Conservation (phyloP, 495 filamentous ascomycete genomes). For the Xylaria bambusicola region DNA sequence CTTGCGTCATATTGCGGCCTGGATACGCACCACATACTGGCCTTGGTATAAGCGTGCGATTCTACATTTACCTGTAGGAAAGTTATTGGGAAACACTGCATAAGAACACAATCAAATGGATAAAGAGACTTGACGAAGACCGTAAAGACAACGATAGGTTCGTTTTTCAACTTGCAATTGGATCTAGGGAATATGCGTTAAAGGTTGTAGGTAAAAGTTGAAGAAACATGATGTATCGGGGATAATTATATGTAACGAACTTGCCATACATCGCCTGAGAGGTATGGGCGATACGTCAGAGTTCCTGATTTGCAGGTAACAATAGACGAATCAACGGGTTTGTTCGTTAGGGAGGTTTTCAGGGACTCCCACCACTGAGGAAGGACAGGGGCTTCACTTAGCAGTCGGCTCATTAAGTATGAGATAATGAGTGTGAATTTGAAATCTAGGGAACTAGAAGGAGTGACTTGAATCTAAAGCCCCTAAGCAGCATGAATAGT, state of each 20-base stretch:
- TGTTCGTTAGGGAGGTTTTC: neutral
- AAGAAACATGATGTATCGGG: too few relatives aligned
- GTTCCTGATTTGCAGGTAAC: neutral
- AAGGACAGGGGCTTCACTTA: neutral
- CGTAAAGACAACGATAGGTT: too few relatives aligned
- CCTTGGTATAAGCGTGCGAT: neutral
- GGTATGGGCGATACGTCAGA: neutral
- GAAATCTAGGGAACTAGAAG: neutral
- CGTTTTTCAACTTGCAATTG: neutral
- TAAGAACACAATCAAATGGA: neutral
- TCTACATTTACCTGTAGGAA: neutral
- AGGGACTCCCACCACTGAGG: neutral
- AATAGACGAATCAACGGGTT: neutral
- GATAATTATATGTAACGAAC: neutral
- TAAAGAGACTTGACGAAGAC: too few relatives aligned
- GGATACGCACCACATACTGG: conserved; percentile 3
- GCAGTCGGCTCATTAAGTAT: neutral
- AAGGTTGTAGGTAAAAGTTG: too few relatives aligned
- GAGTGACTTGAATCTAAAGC: neutral
- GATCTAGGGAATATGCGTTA: neutral
- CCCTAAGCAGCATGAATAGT: too few relatives aligned
- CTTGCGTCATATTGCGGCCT: neutral
- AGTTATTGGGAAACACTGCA: too few relatives aligned
- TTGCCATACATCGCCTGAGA: neutral
- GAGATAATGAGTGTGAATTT: neutral